These are phyloP conservation scores for Jasminum sambac DNA, from an alignment of 257 asterid genomes.

Conservation along the genomic window DNA sequence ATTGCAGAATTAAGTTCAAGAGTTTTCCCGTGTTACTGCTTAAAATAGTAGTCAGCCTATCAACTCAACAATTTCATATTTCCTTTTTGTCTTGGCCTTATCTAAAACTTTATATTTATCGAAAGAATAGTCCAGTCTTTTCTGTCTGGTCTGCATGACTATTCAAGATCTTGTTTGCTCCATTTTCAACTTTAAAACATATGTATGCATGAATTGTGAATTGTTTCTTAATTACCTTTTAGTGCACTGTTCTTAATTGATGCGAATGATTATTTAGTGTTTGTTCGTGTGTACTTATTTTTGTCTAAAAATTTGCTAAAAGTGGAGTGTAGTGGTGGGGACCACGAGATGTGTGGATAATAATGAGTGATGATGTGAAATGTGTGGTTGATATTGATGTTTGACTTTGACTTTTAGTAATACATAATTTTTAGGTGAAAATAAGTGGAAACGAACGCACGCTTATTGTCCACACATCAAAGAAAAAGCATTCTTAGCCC, in stretches of 20 bases:
- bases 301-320: no score
- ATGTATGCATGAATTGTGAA: neutral
- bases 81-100: neutral
- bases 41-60: neutral
- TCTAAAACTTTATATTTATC: neutral
- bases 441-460: no score
- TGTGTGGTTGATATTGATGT: no score
- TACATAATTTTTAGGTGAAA: no score
- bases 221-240: no score
- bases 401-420: no score
- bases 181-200: neutral
- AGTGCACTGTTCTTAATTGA: neutral
- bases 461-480: neutral
- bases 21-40: neutral
- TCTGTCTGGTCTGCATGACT: neutral
- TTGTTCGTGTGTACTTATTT: no score
- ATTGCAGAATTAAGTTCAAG: neutral
- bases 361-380: no score
- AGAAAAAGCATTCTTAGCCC: neutral
- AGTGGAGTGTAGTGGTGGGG: no score
- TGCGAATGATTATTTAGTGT: neutral
- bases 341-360: no score
- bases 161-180: neutral
- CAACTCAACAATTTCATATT: neutral
- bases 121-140: neutral